Evolutionary conservation across 495 filamentous ascomycete species (phyloP).

Genomic region (Melanomma pulvis-pyrius): DNA sequence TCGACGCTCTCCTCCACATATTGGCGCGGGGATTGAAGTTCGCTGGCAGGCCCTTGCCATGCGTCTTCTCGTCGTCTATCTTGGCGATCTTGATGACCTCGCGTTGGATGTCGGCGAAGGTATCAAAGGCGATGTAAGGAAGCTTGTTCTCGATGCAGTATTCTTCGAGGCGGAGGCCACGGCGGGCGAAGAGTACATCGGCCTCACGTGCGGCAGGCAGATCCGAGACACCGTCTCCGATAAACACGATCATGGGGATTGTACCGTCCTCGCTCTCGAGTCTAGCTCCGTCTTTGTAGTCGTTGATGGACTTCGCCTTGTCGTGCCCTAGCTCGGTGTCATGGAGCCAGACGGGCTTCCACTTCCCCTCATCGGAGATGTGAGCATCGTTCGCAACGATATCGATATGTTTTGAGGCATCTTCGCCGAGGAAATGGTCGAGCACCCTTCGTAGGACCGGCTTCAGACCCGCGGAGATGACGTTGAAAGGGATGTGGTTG

Average conservation of each 20-base stretch:
- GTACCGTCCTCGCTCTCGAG: slow-evolving; percentile 60
- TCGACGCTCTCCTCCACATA: slow-evolving; percentile 68
- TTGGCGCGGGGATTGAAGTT: slow-evolving; percentile 73
- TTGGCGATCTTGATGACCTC: slow-evolving; percentile 63
- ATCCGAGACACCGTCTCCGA: slow-evolving; percentile 78
- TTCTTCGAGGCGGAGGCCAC: slow-evolving; percentile 69
- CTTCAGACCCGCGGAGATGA: slow-evolving; percentile 73
- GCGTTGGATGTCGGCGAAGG: slow-evolving; percentile 67
- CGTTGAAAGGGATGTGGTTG: slow-evolving; percentile 70
- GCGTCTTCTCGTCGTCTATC: slow-evolving; percentile 67
- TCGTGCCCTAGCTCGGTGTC: slow-evolving; percentile 70
- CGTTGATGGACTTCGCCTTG: slow-evolving; percentile 67
- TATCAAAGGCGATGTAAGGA: slow-evolving; percentile 65
- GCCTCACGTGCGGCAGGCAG: slow-evolving; percentile 72
- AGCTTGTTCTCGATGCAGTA: slow-evolving; percentile 70
- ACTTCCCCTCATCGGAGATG: slow-evolving; percentile 63
- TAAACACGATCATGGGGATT: slow-evolving; percentile 73
- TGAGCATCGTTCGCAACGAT: slow-evolving; percentile 73
- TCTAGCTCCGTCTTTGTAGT: slow-evolving; percentile 59
- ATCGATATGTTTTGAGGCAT: slow-evolving; percentile 62
- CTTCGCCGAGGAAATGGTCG: slow-evolving; percentile 66
- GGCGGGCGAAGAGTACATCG: slow-evolving; percentile 74
- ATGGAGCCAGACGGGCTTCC: slow-evolving; percentile 74
- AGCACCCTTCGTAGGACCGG: slow-evolving; percentile 65
- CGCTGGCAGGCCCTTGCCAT: slow-evolving; percentile 62